Conservation (phyloP, 140 eudicot species). For the Anethum foeniculum region DNA sequence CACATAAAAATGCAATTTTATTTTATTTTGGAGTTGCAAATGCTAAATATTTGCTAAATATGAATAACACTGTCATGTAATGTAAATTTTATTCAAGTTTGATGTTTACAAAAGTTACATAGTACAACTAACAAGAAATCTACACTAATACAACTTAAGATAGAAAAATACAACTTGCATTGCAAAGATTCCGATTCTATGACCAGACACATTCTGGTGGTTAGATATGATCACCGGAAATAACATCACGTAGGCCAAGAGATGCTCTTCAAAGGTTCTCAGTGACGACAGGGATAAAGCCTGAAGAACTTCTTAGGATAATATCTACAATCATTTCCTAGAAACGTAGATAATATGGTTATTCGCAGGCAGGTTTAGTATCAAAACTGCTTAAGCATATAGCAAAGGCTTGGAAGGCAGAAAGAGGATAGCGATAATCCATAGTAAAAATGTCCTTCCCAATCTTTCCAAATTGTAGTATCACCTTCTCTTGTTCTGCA, state of each 20-base stretch:
- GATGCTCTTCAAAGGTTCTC: neutral
- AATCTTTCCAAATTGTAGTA: slow-evolving; percentile 16
- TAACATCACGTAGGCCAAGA: neutral
- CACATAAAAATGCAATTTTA: slow-evolving; percentile 11
- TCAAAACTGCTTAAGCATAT: slow-evolving; percentile 16
- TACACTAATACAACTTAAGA: neutral
- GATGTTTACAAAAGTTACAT: neutral
- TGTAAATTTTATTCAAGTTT: slow-evolving; percentile 3
- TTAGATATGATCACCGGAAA: neutral
- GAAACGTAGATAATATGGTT: neutral
- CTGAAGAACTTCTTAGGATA: neutral
- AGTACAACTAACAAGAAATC: neutral
- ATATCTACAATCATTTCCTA: slow-evolving; percentile 6
- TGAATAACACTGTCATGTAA: neutral
- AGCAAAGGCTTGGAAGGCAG: slow-evolving; percentile 14
- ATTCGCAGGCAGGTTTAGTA: slow-evolving; percentile 14
- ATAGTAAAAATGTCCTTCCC: slow-evolving; percentile 16
- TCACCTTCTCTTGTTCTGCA: slow-evolving; percentile 14
- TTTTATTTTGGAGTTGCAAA: neutral
- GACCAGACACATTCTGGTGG: neutral
- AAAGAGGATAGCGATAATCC: slow-evolving; percentile 15
- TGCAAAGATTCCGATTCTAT: neutral
- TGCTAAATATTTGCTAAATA: slow-evolving; percentile 1
- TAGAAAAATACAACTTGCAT: neutral
- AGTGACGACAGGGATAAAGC: neutral